Percentiles rank a stretch among this genome's conserved stretches.
Evolutionary conservation across 1,284 basidiomycete species (phyloP).

Genomic region (Erythrobasidium hasegawianum): DNA sequence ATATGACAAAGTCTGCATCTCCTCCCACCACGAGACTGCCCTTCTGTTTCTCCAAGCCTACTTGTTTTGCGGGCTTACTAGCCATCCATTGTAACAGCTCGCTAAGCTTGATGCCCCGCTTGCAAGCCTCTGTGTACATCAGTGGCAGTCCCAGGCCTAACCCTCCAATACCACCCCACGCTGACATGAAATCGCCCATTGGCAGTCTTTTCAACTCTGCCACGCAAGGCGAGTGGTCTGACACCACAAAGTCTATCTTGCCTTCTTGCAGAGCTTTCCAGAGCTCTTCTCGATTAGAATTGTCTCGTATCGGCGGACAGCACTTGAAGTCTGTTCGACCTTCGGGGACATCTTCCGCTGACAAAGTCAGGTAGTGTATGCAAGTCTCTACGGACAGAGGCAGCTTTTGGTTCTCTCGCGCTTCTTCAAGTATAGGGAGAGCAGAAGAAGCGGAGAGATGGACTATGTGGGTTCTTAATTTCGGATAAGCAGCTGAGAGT

Average conservation of each 20-base stretch:
- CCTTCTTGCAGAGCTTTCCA: slow-evolving; percentile 75
- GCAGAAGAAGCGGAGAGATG: slow-evolving; percentile 81
- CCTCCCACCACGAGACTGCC: slow-evolving; percentile 67
- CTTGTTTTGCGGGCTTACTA: slow-evolving; percentile 67
- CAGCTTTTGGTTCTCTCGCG: slow-evolving; percentile 57
- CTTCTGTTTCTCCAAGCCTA: slow-evolving; percentile 64
- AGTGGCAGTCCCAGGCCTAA: slow-evolving; percentile 80
- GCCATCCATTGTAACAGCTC: slow-evolving; percentile 72
- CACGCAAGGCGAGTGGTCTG: slow-evolving; percentile 88
- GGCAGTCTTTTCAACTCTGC: slow-evolving; percentile 74
- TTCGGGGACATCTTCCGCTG: slow-evolving; percentile 55
- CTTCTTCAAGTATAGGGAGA: slow-evolving; percentile 67
- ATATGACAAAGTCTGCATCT: slow-evolving; percentile 80
- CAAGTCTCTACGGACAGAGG: slow-evolving; percentile 80
- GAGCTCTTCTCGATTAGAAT: slow-evolving; percentile 64
- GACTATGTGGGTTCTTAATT: slow-evolving; percentile 81
- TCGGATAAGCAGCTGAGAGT: slow-evolving; percentile 61
- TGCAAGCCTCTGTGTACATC: slow-evolving; percentile 69
- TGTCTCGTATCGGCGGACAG: slow-evolving; percentile 83
- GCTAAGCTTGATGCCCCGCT: slow-evolving; percentile 57
- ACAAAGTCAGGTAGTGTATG: slow-evolving; percentile 69
- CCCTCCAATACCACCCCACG: slow-evolving; percentile 89
- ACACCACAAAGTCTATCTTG: slow-evolving; percentile 82
- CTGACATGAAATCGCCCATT: slow-evolving; percentile 72
- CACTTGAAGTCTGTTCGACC: slow-evolving; percentile 83